Percentiles rank a stretch among this genome's conserved stretches.
phyloP scores from a whole-genome alignment of 768 basidiomycete genomes.

The Tulasnella sp. region DNA sequence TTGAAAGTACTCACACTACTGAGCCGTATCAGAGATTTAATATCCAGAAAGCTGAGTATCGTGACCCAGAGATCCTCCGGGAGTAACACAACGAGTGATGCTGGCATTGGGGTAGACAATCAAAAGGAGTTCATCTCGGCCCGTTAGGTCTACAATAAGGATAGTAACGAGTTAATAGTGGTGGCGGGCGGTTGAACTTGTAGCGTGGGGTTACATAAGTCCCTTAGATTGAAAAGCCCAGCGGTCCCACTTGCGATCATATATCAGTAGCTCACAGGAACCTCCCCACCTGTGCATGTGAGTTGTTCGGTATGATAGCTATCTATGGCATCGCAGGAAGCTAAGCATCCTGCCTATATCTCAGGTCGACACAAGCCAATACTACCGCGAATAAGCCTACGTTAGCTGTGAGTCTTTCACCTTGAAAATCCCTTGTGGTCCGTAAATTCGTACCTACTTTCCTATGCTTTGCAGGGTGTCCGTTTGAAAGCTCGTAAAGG shows the following conservation, averaged over 20 bases:
- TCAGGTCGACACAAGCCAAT: constrained; percentile 12
- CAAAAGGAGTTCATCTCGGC: neutral
- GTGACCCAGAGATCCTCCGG: neutral
- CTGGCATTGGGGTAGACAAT: too few species aligned
- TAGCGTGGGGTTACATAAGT: neutral
- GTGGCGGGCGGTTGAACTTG: neutral
- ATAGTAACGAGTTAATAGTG: neutral
- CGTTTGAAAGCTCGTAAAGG: constrained; percentile 90
- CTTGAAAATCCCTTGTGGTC: neutral
- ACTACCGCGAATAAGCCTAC: constrained; percentile 14
- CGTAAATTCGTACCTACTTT: neutral
- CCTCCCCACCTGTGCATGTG: constrained; percentile 14
- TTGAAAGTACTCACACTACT: neutral
- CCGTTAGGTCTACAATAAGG: neutral
- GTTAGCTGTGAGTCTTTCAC: neutral
- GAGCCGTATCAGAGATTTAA: neutral
- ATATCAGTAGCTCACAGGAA: constrained; percentile 11
- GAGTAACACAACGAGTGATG: neutral
- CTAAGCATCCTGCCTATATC: neutral
- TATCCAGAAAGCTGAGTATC: neutral
- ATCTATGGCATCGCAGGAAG: neutral
- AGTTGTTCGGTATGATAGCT: neutral
- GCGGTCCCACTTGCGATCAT: neutral
- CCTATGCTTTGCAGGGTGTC: constrained; percentile 33
- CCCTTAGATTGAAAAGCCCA: too few species aligned